A percentile compares a stretch with the other conserved stretches of the same genome.
Evolutionary conservation across 2,329 filamentous ascomycete species (phyloP).

Genomic region (Penicillium sp.): DNA sequence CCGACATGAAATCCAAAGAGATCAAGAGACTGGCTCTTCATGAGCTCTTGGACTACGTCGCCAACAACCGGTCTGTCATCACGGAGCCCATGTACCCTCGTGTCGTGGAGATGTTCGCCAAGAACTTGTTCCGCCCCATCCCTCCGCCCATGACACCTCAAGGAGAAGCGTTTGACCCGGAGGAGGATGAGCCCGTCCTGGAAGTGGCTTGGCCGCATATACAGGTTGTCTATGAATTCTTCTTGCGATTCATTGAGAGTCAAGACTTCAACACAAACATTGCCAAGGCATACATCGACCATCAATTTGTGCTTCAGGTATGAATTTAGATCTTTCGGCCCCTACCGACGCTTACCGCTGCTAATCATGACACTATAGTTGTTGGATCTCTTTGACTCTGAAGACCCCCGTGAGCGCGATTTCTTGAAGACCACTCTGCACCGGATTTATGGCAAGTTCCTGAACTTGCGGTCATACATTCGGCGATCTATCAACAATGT

Average conservation of each 20-base stretch:
- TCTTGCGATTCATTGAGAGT: conserved; percentile 97
- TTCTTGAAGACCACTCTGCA: conserved; percentile 98
- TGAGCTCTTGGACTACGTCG: conserved; percentile 95
- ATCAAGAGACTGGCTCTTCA: conserved; percentile 96
- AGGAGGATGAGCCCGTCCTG: conserved; percentile 96
- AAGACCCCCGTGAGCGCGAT: conserved; percentile 93
- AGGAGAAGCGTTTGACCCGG: conserved; percentile 96
- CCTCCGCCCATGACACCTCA: conserved; percentile 97
- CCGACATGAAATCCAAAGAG: conserved; percentile 99
- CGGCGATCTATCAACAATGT: conserved; percentile 99
- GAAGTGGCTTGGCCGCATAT: conserved; percentile 99
- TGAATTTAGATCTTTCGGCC: conserved; percentile 14
- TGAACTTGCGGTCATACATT: conserved; percentile 96
- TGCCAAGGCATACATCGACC: conserved; percentile 97
- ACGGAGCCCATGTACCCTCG: conserved; percentile 98
- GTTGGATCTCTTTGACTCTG: conserved; percentile 96
- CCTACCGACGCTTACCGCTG: conserved; percentile 2
- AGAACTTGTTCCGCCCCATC: conserved; percentile 96
- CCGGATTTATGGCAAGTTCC: conserved; percentile 97
- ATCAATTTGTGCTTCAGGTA: conserved; percentile 88
- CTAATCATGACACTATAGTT: conserved; percentile 54
- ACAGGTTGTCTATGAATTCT: conserved; percentile 99
- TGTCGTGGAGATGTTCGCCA: conserved; percentile 98
- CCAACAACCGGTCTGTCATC: conserved; percentile 97
- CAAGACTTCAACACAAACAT: conserved; percentile 99